phyloP scores from a whole-genome alignment of 306 rosid genomes.

The Gleditsia sinensis region DNA sequence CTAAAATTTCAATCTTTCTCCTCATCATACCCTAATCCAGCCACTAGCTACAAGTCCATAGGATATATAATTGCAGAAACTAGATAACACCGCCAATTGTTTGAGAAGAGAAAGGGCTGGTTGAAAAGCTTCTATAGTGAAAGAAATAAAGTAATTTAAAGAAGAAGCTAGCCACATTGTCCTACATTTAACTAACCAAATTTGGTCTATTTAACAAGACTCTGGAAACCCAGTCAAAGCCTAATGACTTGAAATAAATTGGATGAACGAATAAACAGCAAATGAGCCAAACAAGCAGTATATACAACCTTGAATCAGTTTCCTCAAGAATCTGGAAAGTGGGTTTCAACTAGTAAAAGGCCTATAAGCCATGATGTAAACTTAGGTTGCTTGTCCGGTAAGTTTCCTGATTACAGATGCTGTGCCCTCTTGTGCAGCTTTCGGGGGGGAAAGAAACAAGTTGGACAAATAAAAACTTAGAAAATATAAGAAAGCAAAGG shows the following conservation, averaged over 20 bases:
- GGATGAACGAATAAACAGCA: background rate
- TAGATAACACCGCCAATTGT: background rate
- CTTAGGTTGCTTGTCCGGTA: background rate
- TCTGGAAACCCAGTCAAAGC: background rate
- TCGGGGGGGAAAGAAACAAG: background rate
- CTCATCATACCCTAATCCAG: background rate
- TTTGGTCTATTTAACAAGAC: background rate
- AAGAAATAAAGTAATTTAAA: no score
- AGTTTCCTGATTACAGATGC: background rate
- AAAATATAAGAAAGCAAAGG: slow-evolving; percentile 21
- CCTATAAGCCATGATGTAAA: background rate
- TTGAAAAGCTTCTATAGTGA: no score
- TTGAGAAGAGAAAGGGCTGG: slow-evolving; percentile 13
- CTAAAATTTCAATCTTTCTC: slow-evolving; percentile 12
- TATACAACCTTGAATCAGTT: slow-evolving; percentile 5
- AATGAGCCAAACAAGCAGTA: background rate
- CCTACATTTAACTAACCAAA: background rate
- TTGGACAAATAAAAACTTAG: background rate
- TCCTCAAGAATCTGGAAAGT: background rate
- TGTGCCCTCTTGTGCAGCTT: slow-evolving; percentile 7
- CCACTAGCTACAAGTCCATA: background rate
- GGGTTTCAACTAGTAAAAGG: background rate
- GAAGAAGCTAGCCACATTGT: no score
- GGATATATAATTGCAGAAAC: slow-evolving; percentile 16
- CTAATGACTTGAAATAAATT: background rate